Conservation (phyloP, 1,284 basidiomycete genomes). For the Pseudozyma thailandica region DNA sequence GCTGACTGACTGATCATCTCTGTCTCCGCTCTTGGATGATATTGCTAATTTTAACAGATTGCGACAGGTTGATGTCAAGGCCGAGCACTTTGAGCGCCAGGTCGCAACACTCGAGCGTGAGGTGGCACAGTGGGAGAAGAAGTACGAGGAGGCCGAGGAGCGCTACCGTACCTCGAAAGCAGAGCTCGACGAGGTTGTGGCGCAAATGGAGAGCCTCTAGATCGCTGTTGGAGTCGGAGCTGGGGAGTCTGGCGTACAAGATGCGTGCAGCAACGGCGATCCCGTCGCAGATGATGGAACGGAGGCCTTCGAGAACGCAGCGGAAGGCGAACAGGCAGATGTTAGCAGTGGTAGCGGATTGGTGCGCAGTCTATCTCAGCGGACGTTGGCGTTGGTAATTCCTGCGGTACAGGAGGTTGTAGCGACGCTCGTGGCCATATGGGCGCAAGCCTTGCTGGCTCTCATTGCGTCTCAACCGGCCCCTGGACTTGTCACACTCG, state of each 20-base stretch:
- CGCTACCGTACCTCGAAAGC: conserved; percentile 82
- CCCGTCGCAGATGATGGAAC: conserved; percentile 9
- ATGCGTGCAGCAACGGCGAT: not conserved
- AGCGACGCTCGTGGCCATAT: conserved; percentile 19
- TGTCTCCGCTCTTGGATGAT: not conserved
- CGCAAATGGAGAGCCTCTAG: conserved; percentile 82
- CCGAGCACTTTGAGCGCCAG: conserved; percentile 97
- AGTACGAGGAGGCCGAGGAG: conserved; percentile 83
- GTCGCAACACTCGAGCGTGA: conserved; percentile 88
- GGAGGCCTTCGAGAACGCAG: conserved; percentile 14
- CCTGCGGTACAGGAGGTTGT: conserved; percentile 16
- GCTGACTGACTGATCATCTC: conserved; percentile 6
- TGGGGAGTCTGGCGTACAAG: conserved; percentile 1
- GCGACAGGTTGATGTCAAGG: conserved; percentile 97
- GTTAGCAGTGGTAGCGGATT: conserved; percentile 7
- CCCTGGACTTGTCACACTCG: not conserved
- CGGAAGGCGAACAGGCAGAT: not conserved
- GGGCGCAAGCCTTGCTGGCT: conserved; percentile 28
- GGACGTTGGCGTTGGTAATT: conserved; percentile 15
- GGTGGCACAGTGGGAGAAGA: conserved; percentile 92
- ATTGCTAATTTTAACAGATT: conserved; percentile 74
- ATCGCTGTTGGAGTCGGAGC: conserved; percentile 28
- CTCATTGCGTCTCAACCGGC: conserved; percentile 9
- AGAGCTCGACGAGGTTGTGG: conserved; percentile 88
- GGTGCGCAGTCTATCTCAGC: conserved; percentile 28